These are phyloP conservation scores for Peronospora farinosa DNA, from an alignment of 352 stramenopile species.

Conservation along the genomic window DNA sequence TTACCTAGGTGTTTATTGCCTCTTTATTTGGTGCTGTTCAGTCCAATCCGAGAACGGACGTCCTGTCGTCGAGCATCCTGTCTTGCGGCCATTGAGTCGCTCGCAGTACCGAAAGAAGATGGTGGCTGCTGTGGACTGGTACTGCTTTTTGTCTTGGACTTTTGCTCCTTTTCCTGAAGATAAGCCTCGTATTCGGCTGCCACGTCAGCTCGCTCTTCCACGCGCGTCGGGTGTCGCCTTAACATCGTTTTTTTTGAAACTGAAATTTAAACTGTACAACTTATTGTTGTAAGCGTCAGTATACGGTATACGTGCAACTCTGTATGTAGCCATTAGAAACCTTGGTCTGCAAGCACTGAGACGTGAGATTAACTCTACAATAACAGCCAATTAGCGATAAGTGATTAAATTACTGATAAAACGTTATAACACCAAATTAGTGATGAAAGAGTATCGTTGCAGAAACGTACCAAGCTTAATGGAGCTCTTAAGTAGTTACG, in stretches of 20 bases:
- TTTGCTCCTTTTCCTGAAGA: constrained; percentile 43
- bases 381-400: no score
- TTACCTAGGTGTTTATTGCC: background rate
- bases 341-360: no score
- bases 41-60: constrained; percentile 31
- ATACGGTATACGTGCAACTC: no score
- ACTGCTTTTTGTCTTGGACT: constrained; percentile 8
- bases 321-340: no score
- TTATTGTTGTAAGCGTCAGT: no score
- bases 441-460: no score
- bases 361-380: no score
- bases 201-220: constrained; percentile 62
- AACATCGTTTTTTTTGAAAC: constrained; percentile 4
- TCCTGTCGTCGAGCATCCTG: constrained; percentile 25
- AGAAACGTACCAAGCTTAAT: no score
- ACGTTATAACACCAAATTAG: no score
- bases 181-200: constrained; percentile 70
- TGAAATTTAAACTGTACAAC: background rate
- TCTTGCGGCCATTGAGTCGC: constrained; percentile 11
- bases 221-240: constrained; percentile 41
- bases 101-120: background rate
- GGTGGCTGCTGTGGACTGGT: constrained; percentile 3
- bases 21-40: constrained; percentile 18
- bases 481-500: no score
- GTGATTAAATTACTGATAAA: no score